These are phyloP conservation scores for Pseudogymnoascus sp. DNA, from an alignment of 2,329 filamentous ascomycete species.

Conservation along the genomic window DNA sequence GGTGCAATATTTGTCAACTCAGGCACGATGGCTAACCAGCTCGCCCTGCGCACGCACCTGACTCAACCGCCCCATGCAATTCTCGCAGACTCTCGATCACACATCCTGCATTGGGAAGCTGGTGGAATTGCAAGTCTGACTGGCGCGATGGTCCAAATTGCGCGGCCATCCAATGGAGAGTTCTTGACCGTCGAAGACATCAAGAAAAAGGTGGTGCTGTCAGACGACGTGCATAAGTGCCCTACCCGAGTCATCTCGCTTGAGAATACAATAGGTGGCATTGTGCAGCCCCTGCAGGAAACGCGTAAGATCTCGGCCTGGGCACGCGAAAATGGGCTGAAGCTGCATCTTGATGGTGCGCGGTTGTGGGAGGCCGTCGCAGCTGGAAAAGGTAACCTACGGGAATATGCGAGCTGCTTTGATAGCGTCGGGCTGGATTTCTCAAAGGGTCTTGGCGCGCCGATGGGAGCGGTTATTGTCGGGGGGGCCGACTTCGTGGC, in stretches of 20 bases:
- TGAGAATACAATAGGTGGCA: slow-evolving; percentile 78
- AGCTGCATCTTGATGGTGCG: slow-evolving; percentile 71
- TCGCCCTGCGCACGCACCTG: slow-evolving; percentile 70
- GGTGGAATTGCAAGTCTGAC: slow-evolving; percentile 60
- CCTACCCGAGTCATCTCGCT: slow-evolving; percentile 74
- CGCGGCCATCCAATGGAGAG: slow-evolving; percentile 60
- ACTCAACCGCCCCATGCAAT: slow-evolving; percentile 71
- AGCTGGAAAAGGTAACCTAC: slow-evolving; percentile 56
- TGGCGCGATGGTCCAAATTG: slow-evolving; percentile 58
- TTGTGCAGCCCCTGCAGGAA: slow-evolving; percentile 68
- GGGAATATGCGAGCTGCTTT: slow-evolving; percentile 59
- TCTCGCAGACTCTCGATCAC: slow-evolving; percentile 68
- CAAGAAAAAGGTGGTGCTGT: slow-evolving; percentile 51
- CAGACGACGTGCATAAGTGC: slow-evolving; percentile 65
- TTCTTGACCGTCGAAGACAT: slow-evolving; percentile 50
- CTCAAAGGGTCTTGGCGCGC: slow-evolving; percentile 73
- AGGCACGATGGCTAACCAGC: slow-evolving; percentile 91
- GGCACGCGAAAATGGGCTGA: slow-evolving; percentile 54
- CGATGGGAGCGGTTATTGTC: slow-evolving; percentile 68
- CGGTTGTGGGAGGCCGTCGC: slow-evolving; percentile 74
- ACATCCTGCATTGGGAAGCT: slow-evolving; percentile 63
- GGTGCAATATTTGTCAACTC: slow-evolving; percentile 73
- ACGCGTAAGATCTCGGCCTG: slow-evolving; percentile 60
- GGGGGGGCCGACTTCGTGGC: slow-evolving; percentile 37
- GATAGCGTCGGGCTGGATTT: slow-evolving; percentile 73